phyloP scores from a whole-genome alignment of 192 early-diverging fungal species.

The Mycoemilia scoparia region DNA sequence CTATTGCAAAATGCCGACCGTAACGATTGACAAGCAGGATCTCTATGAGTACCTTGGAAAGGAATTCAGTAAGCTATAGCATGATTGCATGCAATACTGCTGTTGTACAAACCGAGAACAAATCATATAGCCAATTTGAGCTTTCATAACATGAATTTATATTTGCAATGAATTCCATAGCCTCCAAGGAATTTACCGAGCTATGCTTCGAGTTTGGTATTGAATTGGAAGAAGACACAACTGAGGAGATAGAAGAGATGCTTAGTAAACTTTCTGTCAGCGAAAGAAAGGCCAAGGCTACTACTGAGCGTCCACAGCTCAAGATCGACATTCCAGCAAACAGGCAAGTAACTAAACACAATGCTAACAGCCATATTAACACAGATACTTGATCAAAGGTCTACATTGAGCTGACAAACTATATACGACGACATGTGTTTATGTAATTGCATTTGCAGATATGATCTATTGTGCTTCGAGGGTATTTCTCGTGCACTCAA shows the following conservation, averaged over 20 bases:
- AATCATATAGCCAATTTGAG: background rate
- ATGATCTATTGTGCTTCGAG: constrained; percentile 93
- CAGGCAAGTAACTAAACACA: too few species aligned
- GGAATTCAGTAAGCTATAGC: constrained; percentile 43
- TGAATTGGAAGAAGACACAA: constrained; percentile 91
- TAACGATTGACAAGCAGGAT: constrained; percentile 78
- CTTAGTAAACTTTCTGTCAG: constrained; percentile 12
- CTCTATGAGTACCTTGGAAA: constrained; percentile 68
- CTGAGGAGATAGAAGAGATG: constrained; percentile 31
- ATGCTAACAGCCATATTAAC: too few species aligned
- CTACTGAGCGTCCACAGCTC: constrained; percentile 53
- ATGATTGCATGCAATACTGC: too few species aligned
- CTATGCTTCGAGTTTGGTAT: constrained; percentile 98
- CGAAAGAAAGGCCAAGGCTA: constrained; percentile 9
- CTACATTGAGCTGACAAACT: too few species aligned
- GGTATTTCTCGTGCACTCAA: constrained; percentile 79
- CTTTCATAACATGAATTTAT: background rate
- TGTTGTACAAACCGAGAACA: background rate
- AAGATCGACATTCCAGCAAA: constrained; percentile 99
- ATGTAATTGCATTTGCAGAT: too few species aligned
- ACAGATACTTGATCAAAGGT: too few species aligned
- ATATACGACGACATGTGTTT: too few species aligned
- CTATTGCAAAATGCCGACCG: constrained; percentile 66
- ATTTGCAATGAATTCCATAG: background rate
- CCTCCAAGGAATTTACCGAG: constrained; percentile 87